A percentile compares a stretch with the other conserved stretches of the same genome.
Evolutionary conservation across 2,329 filamentous ascomycete genomes (phyloP).

Genomic region (Cladosporium colombiae): DNA sequence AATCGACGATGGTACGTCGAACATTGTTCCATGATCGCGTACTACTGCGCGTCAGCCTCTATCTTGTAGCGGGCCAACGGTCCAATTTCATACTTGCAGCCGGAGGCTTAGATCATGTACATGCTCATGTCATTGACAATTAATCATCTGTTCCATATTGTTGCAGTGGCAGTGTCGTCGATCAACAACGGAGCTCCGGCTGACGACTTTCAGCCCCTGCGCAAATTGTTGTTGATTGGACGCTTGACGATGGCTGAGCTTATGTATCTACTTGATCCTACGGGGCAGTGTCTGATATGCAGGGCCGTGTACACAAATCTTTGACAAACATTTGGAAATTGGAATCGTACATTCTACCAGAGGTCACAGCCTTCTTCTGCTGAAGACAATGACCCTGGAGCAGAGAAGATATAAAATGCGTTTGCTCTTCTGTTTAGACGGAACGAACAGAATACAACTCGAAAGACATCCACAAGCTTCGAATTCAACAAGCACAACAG

Average conservation of each 20-base stretch:
- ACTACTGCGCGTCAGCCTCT: not conserved
- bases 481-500: not conserved
- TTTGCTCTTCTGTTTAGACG: not conserved
- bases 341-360: not conserved
- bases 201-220: not conserved
- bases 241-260: not conserved
- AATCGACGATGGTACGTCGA: not conserved
- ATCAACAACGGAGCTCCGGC: not conserved
- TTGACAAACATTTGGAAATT: not conserved
- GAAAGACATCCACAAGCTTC: not conserved
- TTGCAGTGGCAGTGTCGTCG: not conserved
- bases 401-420: not conserved
- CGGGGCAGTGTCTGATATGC: not conserved
- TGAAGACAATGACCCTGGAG: not conserved
- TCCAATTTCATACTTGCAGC: not conserved
- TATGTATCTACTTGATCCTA: not conserved
- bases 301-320: not conserved
- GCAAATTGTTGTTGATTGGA: not conserved
- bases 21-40: not conserved
- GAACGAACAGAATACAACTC: not conserved
- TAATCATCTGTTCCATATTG: not conserved
- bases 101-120: not conserved
- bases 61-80: not conserved
- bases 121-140: not conserved
- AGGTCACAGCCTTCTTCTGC: not conserved